Conservation (phyloP, 1,284 basidiomycete species). For the Xerocomus cyaneibrunnescens region DNA sequence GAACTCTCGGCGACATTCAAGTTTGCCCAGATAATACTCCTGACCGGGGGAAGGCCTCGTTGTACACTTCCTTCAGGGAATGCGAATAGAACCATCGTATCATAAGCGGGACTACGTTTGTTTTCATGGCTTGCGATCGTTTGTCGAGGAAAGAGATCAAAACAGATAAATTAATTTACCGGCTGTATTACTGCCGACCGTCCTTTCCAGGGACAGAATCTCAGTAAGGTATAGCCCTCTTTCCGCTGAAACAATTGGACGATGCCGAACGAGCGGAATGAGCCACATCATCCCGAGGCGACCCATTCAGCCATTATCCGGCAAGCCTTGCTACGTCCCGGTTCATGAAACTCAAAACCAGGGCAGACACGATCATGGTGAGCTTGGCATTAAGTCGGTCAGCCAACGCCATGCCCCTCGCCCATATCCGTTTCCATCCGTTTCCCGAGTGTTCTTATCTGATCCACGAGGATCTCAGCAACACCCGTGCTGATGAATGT, state of each 20-base stretch:
- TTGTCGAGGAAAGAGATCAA: slow-evolving; percentile 15
- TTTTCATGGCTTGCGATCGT: slow-evolving; percentile 5
- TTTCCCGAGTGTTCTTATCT: slow-evolving; percentile 25
- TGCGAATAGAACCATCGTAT: neutral
- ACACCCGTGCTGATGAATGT: slow-evolving; percentile 21
- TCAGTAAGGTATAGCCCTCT: slow-evolving; percentile 14
- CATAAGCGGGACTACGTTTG: slow-evolving; percentile 4
- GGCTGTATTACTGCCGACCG: slow-evolving; percentile 18
- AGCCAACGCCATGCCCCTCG: slow-evolving; percentile 18
- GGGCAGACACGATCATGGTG: slow-evolving; percentile 21
- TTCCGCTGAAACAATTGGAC: slow-evolving; percentile 7
- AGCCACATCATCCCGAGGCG: slow-evolving; percentile 30
- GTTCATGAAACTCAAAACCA: slow-evolving; percentile 22
- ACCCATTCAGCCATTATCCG: slow-evolving; percentile 12
- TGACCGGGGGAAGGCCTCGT: slow-evolving; percentile 18
- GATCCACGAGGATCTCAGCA: slow-evolving; percentile 33
- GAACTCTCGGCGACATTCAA: slow-evolving; percentile 14
- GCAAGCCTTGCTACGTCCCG: slow-evolving; percentile 16
- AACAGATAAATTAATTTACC: slow-evolving; percentile 11
- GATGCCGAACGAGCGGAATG: slow-evolving; percentile 21
- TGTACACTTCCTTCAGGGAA: slow-evolving; percentile 3
- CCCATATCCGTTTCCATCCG: slow-evolving; percentile 29
- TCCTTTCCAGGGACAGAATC: slow-evolving; percentile 6
- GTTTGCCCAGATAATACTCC: slow-evolving; percentile 4
- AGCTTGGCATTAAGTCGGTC: slow-evolving; percentile 25